A percentile compares a stretch with the other conserved stretches of the same genome.
Evolutionary conservation across 176 grass and related monocot genomes (phyloP).

Genomic region (Triticum dicoccoides): DNA sequence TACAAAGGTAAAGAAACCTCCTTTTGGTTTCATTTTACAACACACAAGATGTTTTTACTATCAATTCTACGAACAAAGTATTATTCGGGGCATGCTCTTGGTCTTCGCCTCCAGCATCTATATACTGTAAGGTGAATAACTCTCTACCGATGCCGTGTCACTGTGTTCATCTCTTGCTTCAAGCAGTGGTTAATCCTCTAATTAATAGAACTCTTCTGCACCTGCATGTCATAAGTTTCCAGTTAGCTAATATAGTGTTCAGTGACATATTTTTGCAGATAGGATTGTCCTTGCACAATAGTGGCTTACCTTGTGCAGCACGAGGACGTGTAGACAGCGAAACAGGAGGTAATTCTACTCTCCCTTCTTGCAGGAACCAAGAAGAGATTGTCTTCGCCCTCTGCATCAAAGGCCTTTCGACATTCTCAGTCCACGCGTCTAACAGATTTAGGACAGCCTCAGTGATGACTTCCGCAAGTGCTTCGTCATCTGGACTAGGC

Average conservation of each 20-base stretch:
- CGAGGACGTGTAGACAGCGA: constrained; percentile 32
- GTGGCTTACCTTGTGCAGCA: constrained; percentile 37
- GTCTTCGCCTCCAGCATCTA: constrained; percentile 17
- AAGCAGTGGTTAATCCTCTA: constrained; percentile 22
- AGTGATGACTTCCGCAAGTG: constrained; percentile 40
- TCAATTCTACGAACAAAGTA: constrained; percentile 37
- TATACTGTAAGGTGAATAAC: constrained; percentile 22
- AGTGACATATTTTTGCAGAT: background rate
- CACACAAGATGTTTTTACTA: constrained; percentile 16
- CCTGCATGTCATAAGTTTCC: constrained; percentile 27
- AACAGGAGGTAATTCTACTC: constrained; percentile 29
- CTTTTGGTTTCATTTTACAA: constrained; percentile 18
- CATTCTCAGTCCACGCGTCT: constrained; percentile 29
- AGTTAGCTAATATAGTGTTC: background rate
- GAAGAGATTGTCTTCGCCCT: constrained; percentile 34
- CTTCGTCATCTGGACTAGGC: constrained; percentile 35
- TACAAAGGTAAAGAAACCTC: constrained; percentile 17
- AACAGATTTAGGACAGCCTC: constrained; percentile 33
- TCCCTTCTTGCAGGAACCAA: constrained; percentile 33
- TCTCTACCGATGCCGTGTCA: constrained; percentile 10
- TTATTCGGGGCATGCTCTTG: constrained; percentile 1
- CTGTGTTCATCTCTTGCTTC: constrained; percentile 32
- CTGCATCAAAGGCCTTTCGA: constrained; percentile 43
- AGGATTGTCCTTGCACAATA: constrained; percentile 6
- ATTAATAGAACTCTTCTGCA: constrained; percentile 51